Base-by-base conservation (phyloP, 805 yeast genomes). In the Saturnispora serradocipensis region DNA sequence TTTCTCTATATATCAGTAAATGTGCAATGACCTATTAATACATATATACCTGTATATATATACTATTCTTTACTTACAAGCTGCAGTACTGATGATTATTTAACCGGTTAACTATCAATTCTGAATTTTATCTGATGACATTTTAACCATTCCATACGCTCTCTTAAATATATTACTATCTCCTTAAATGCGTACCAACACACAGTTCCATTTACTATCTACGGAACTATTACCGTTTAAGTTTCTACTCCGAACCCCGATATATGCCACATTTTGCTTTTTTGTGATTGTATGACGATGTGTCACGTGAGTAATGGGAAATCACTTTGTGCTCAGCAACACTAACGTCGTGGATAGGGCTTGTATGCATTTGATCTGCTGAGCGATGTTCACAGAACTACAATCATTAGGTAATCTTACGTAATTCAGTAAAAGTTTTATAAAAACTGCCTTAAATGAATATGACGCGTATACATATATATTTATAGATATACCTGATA, bases 241-340 rank as follows among this genome's bases (percentile, higher is more conserved):
- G 22, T 18, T 16, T 5, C 27, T 20, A 40, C 44, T 40, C 44
- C 44, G 44, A 40, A 40, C 44, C 44, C 44, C 44, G 44, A 40
- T 24, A 11, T 9, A 22, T 6, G 44, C 44, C 44, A 40, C 44
- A 40, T 40, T 24, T 4, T 8, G 11, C 13, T 18, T 16, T 18
- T 38, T 20, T 18, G 15, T 5, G 28, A 13, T 6, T 22, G 8
- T 6, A 40, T 40, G 44, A 40, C 30, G 44, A 24, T 4, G 4
- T 3, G 18, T 22, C 44, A 40, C 44, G 44, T 40, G 42, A 8
- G 4, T 9, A 0, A 6, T 5, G 2, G 5, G 28, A 8, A 8
- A 25, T 25, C 28, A 25, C 7, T 6, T 1, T 25, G 6, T 8
- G 28, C 28, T 25, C 28, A 25, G 28, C 28, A 22, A 22, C 22